Conservation (phyloP, 2,329 filamentous ascomycete species). For the Aspergillus viridinutans region DNA sequence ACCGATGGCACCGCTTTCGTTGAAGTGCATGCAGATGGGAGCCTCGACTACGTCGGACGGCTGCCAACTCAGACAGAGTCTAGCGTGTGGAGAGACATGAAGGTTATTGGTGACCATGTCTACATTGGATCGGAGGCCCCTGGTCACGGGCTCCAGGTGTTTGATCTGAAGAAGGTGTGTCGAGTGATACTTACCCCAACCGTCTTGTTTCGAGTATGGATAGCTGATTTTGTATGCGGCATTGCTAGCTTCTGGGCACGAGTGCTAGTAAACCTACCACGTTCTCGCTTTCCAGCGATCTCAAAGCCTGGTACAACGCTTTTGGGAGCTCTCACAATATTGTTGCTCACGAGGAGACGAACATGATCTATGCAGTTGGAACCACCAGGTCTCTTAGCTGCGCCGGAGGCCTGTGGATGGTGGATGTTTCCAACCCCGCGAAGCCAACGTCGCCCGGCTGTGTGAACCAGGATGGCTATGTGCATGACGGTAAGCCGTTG, state of each 20-base stretch:
- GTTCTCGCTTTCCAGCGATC: constrained; percentile 7
- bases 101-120: constrained; percentile 14
- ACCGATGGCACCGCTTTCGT: constrained; percentile 16
- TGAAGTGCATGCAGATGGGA: constrained; percentile 12
- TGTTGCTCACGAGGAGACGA: constrained; percentile 13
- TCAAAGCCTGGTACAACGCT: constrained; percentile 14
- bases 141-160: constrained; percentile 15
- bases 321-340: constrained; percentile 20
- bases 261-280: constrained; percentile 3
- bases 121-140: constrained; percentile 16
- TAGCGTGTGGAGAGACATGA: constrained; percentile 14
- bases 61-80: constrained; percentile 13
- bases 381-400: constrained; percentile 11
- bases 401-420: constrained; percentile 16
- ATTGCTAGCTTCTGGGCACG: background rate
- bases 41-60: constrained; percentile 14
- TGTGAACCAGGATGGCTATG: constrained; percentile 16
- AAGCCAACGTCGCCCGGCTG: constrained; percentile 15
- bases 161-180: constrained; percentile 16
- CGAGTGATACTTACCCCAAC: too few relatives aligned
- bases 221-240: background rate
- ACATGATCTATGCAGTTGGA: constrained; percentile 16
- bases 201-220: background rate
- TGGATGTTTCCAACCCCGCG: constrained; percentile 15
- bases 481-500: constrained; percentile 11